These are phyloP conservation scores for Suillus variegatus DNA, from an alignment of 768 basidiomycete genomes.

Conservation along the genomic window DNA sequence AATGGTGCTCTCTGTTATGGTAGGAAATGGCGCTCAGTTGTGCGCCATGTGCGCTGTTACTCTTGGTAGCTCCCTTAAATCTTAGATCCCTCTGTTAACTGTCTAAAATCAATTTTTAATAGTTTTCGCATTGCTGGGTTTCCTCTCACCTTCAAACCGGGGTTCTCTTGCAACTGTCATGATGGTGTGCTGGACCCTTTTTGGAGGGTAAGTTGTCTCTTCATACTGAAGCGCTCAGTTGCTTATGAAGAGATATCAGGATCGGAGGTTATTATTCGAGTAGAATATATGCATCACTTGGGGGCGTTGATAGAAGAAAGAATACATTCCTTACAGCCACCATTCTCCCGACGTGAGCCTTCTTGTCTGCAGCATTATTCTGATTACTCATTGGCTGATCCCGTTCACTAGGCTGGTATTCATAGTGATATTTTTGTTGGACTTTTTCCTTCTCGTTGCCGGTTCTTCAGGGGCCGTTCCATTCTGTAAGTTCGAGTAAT, in stretches of 20 bases:
- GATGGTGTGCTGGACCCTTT: slow-evolving; percentile 86
- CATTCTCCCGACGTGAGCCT: slow-evolving; percentile 76
- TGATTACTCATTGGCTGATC: slow-evolving; percentile 12
- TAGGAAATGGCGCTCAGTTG: slow-evolving; percentile 85
- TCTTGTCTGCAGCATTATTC: slow-evolving; percentile 1
- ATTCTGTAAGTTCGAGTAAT: slow-evolving; percentile 59
- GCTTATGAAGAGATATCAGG: slow-evolving; percentile 38
- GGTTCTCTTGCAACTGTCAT: slow-evolving; percentile 81
- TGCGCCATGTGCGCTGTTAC: slow-evolving; percentile 88
- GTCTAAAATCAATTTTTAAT: slow-evolving; percentile 11
- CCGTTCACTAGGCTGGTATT: slow-evolving; percentile 67
- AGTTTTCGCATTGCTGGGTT: slow-evolving; percentile 92
- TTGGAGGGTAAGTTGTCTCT: slow-evolving; percentile 64
- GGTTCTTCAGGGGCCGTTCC: slow-evolving; percentile 95
- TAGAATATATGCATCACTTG: slow-evolving; percentile 77
- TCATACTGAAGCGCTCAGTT: slow-evolving; percentile 1
- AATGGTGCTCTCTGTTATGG: slow-evolving; percentile 77
- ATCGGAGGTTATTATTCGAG: slow-evolving; percentile 89
- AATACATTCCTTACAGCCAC: slow-evolving; percentile 90
- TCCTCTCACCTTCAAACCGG: slow-evolving; percentile 94
- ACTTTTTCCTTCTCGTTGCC: slow-evolving; percentile 82
- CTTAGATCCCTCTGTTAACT: not conserved
- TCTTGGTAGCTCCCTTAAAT: slow-evolving; percentile 51
- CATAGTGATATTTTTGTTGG: slow-evolving; percentile 82
- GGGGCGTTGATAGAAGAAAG: slow-evolving; percentile 75